Base-by-base conservation (phyloP, 176 grass and related monocot species). In the Echinochloa phyllopogon region DNA sequence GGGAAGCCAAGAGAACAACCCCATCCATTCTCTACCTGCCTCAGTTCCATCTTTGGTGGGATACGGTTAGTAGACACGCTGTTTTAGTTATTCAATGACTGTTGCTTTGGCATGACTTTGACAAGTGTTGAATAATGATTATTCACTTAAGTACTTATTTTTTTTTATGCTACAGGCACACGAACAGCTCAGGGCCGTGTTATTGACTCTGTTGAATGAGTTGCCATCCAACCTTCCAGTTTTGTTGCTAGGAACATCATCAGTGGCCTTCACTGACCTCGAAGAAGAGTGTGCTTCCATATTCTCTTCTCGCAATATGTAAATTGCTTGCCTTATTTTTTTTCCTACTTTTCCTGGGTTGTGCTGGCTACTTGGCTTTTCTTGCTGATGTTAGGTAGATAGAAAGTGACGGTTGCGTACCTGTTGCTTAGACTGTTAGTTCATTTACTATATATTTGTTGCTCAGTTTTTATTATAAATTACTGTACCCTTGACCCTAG, bases 21-120 rank as follows among this genome's bases (percentile, higher is more conserved):
- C 97, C 97, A 10, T 96, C 91, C 51, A 99, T 99, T 87, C 90
- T 99, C 27, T 99, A 96, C 88, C 81, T 99, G 43, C 90, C 97
- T 69, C 97, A 99, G 88, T 96, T 99, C 61, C 97, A 99, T 94
- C 90, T 99, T 88, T 99, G 97, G 97, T 99, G 97, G 96, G 97
- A 99, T 87, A 99, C 94, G 69, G 97, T 99, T 77, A 96, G 94
- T 99, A 41, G 37, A 78, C 50, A 44, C 69, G 38, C 43, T 83
- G 72, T 86, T 72, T 71, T 59, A 79, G 47, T 43, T 50, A 49
- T 88, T 78, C 75, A 78, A 72, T 72, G 3, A 45, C 69, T 75
- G n/a, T 38, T 74, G 71, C 61, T 69, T 68, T 69, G 21, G n/a
- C 62, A 87, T 76, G 53, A 72, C 65, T 80, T 20, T 48, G 52